Base-by-base conservation (phyloP, 208 protist species). In the Leishmania tropica region DNA sequence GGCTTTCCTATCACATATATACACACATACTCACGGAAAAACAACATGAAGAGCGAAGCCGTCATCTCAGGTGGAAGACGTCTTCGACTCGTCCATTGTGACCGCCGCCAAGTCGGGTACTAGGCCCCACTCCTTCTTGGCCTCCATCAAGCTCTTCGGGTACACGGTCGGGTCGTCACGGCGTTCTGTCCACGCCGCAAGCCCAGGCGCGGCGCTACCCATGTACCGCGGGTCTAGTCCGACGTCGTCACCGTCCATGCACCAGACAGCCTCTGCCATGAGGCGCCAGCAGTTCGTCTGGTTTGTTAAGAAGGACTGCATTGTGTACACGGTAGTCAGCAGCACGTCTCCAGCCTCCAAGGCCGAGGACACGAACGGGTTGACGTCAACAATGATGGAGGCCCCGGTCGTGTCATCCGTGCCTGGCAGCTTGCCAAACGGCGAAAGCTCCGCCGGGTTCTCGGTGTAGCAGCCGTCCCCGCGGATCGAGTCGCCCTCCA, bases 261-360 rank as follows among this genome's bases (percentile, higher is more conserved):
- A 96, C 95, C 95, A 97, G 35, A 93, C 87, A 17, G 90, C 80
- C 84, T 96, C 92, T 24, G 84, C 89, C 81, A 93, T 89, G 10
- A 97, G 60, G 11, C 95, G 88, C 91, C 92, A 96, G 79, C 80
- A 89, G 78, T 81, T 87, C 17, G 90, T 92, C 45, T 87, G 88
- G 77, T 97, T 97, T 3, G 90, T 95, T 31, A 96, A 78, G 76
- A 94, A 97, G 35, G 82, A 64, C 67, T 92, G 83, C 95, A 97
- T 97, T 19, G 93, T 95, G 87, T 97, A 97, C 13, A 96, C 90
- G 1, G 93, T 96, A 24, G 95, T 85, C 70, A 97, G 85, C 37
- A 97, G 81, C 40, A 97, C 67, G 75, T 97, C 95, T 19, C 95
- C 95, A 0, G 84, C 81, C 76, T 95, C 91, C 31, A 97, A 87